phyloP scores from a whole-genome alignment of 129 eudicot genomes.

The Sambucus nigra region DNA sequence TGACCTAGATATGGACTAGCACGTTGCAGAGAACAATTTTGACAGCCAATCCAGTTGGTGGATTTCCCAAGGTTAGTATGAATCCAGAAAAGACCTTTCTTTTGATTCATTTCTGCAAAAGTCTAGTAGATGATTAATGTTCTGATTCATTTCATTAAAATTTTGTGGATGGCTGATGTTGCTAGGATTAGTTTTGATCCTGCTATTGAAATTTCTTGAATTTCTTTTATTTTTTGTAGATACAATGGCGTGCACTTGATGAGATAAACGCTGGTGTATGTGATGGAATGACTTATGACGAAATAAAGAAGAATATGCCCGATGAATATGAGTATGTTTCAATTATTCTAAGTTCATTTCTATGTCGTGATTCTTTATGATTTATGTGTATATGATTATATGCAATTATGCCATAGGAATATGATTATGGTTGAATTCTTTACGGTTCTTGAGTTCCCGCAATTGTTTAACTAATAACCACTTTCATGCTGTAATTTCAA shows the following conservation, averaged over 20 bases:
- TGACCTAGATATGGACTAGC: slow-evolving; percentile 96
- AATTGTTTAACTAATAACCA: no score
- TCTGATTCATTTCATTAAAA: no score
- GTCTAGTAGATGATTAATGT: no score
- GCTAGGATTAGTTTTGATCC: not conserved
- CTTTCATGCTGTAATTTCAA: no score
- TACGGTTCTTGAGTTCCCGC: no score
- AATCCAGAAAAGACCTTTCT: not conserved
- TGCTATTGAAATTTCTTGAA: not conserved
- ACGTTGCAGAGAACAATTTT: slow-evolving; percentile 92
- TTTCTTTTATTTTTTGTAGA: slow-evolving; percentile 26
- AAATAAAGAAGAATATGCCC: slow-evolving; percentile 92
- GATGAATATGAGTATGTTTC: slow-evolving; percentile 80
- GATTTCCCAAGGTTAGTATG: slow-evolving; percentile 86
- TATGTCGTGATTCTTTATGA: not conserved
- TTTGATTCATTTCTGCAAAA: not conserved
- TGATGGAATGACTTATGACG: slow-evolving; percentile 98
- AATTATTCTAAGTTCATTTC: not conserved
- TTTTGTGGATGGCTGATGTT: slow-evolving; percentile 4
- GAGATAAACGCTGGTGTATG: slow-evolving; percentile 97
- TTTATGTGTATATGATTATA: not conserved
- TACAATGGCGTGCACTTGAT: slow-evolving; percentile 99
- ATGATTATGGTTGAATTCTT: no score
- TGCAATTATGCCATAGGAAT: no score
- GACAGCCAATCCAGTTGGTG: slow-evolving; percentile 75